A percentile compares a stretch with the other conserved stretches of the same genome.
phyloP scores from a whole-genome alignment of 140 eudicot species.

The Erigeron philadelphicus region DNA sequence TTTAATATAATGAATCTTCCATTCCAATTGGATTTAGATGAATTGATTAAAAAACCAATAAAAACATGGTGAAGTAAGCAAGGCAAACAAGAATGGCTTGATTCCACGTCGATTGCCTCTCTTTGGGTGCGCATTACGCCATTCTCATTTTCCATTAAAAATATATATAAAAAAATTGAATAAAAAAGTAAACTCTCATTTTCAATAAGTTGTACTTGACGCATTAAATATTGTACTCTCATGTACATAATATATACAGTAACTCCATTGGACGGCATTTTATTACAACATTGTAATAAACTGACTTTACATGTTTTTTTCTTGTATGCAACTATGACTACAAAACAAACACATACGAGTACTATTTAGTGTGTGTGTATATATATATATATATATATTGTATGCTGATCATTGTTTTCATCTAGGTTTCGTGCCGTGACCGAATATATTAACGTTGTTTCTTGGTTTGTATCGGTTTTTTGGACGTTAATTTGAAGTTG shows the following conservation, averaged over 20 bases:
- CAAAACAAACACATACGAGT: too few species aligned
- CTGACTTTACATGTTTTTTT: too few species aligned
- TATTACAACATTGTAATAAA: too few species aligned
- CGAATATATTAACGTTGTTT: too few species aligned
- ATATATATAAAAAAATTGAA: neutral
- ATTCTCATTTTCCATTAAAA: slow-evolving; percentile 17
- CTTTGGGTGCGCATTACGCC: slow-evolving; percentile 65
- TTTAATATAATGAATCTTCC: slow-evolving; percentile 25
- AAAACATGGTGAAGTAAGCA: slow-evolving; percentile 63
- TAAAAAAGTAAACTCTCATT: neutral
- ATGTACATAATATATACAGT: neutral
- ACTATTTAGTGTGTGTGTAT: too few species aligned
- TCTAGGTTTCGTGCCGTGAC: too few species aligned
- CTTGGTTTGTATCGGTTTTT: too few species aligned
- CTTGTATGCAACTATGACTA: too few species aligned
- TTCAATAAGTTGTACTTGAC: neutral
- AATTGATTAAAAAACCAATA: slow-evolving; percentile 18
- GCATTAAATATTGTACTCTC: slow-evolving; percentile 6
- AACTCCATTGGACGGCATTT: too few species aligned
- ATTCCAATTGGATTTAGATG: slow-evolving; percentile 31
- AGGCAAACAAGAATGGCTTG: slow-evolving; percentile 47
- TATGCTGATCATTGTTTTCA: too few species aligned
- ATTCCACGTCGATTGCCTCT: slow-evolving; percentile 70
- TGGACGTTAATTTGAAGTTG: too few species aligned
- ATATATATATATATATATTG: too few species aligned